Base-by-base conservation (phyloP, 495 filamentous ascomycete genomes). In the Hypoxylon cercidicola region DNA sequence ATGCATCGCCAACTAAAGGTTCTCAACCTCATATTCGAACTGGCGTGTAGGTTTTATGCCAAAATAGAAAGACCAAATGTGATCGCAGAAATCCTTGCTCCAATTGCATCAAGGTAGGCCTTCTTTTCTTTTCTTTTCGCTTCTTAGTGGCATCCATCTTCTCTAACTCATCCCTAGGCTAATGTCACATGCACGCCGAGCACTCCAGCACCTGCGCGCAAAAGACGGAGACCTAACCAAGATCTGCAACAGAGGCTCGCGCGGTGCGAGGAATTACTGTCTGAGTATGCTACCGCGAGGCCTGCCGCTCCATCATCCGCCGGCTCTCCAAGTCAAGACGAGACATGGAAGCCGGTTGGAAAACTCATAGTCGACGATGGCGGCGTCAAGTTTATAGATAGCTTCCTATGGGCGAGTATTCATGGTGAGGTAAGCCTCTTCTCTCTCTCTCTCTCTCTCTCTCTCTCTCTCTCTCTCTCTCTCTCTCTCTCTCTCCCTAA, bases 11-110 rank as follows among this genome's bases (percentile, higher is more conserved):
- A 23, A 32, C 0, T 51, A 37, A 32, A 54, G 44, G 15, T 57
- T 41, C 9, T 44, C 48, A 18, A 62, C 15, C 35, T 40, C 35
- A 48, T 30, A 20, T 41, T 35, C 30, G 20, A 46, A 34, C 21
- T 78, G 63, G 73, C 62, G 21, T 78, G 15, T 81, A 80, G 64
- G 76, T 75, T 39, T 75, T 82, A 50, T 91, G 88, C 59, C 87
- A 88, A 62, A 82, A 82, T 57, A 78, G 88, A 53, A 91, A 91
- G 75, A 84, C 90, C 67, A 87, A 85, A 68, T 91, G 89, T 72
- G 87, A 90, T 69, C 84, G 87, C 41, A 80, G 82, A 39, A 88
- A 86, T 71, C 88, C 89, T 16, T 91, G 88, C 64, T 80, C 83
- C 44, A 88, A 89, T 43, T 91, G 88, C 68, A 69, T 69, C 47